Evolutionary conservation across 1,284 basidiomycete genomes (phyloP).

Genomic region (Microbotryum intermedium): DNA sequence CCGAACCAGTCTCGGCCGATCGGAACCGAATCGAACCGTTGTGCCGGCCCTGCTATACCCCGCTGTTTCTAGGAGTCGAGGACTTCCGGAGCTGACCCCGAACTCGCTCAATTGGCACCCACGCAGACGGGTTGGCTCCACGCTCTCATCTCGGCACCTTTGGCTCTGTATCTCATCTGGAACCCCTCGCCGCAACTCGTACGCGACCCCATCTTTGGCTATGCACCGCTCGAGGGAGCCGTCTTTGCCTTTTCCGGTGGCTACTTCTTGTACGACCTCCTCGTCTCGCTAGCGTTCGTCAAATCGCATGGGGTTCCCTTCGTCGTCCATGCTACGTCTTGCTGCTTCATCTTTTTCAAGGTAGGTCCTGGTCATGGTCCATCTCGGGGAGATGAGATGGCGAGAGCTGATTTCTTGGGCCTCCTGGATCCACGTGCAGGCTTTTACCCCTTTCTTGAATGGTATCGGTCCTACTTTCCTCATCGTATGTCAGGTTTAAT

Average conservation of each 20-base stretch:
- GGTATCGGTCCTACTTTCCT: constrained; percentile 31
- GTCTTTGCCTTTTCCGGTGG: constrained; percentile 7
- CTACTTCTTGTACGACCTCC: constrained; percentile 26
- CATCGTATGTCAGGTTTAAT: constrained; percentile 1
- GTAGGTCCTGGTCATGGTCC: neutral
- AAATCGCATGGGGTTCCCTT: constrained; percentile 36
- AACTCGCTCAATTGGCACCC: neutral
- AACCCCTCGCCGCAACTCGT: constrained; percentile 4
- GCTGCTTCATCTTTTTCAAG: constrained; percentile 32
- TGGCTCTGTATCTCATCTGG: constrained; percentile 6
- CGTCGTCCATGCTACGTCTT: constrained; percentile 37
- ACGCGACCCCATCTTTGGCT: constrained; percentile 5
- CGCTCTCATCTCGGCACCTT: constrained; percentile 6
- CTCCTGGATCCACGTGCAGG: constrained; percentile 37
- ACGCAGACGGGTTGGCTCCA: constrained; percentile 31
- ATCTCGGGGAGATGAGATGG: neutral
- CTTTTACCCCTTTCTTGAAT: constrained; percentile 30
- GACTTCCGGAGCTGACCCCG: neutral
- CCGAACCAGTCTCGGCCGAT: too few relatives aligned
- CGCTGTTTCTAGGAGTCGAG: neutral
- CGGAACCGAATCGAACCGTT: neutral
- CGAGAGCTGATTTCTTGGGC: constrained; percentile 9
- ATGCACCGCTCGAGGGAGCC: neutral
- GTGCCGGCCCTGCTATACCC: neutral
- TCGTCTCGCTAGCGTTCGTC: constrained; percentile 28